Evolutionary conservation across 2,329 filamentous ascomycete genomes (phyloP), one percentile per base, ranked within the genome.

Genomic region (Ophiocordyceps camponoti-leonardi): DNA sequence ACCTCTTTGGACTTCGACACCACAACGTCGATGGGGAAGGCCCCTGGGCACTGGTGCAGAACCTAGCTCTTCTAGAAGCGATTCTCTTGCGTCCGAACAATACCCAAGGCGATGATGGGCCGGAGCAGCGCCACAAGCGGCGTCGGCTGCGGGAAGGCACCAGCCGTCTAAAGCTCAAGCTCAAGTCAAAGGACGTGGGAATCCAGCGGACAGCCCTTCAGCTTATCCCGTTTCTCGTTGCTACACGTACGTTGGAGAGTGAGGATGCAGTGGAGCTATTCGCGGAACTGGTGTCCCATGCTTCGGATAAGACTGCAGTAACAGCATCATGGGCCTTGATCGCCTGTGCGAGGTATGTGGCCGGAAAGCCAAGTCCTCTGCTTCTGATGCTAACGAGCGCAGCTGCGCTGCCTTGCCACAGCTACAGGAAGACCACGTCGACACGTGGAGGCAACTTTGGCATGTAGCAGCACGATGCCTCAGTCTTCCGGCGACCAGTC

Each of bases 241-340:
- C 71, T 5, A 59, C 64, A 30, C 59, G 61, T 44, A 61, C 66
- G 22, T 56, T 75, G 1, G 60, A 67, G 4, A 52, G 63, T 30
- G 71, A 79, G 30, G 72, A 76, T 12, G 62, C 81, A 23, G 60
- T 63, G 6, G 67, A 70, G 1, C 58, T 81, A 4, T 56, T 92
- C 3, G 67, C 71, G 10, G 71, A 73, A 41, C 63, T 93, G 16
- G 63, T 70, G 16, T 60, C 65, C 12, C 69, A 73, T 45, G 75
- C 83, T 41, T 70, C 75, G 11, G 83, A 92, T 55, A 88, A 94
- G 54, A 79, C 82, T 51, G 63, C 66, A 14, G 61, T 63, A 10
- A 66, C 81, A 39, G 75, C 80, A 8, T 85, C 80, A 0, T 98
- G 92, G 92, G 81, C 86, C 18, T 77, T 94, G 67, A 61, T 95